Evolutionary conservation across 768 basidiomycete genomes (phyloP).

Genomic region (Kwoniella pini): DNA sequence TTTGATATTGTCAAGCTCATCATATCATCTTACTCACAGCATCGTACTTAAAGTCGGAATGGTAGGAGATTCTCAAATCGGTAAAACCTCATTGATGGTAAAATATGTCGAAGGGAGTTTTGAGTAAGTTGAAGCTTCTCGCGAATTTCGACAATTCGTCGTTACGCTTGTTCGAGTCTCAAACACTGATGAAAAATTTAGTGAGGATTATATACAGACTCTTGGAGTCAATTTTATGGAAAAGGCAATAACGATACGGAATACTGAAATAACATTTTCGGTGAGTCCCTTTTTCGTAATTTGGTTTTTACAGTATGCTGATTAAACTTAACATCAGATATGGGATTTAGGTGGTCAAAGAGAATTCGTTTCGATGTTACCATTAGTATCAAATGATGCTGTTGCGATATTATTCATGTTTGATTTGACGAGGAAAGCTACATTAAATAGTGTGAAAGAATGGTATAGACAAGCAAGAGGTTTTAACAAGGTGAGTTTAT

Average conservation of each 20-base stretch:
- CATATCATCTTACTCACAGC: no score
- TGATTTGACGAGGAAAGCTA: slow-evolving; percentile 94
- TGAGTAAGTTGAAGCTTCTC: no score
- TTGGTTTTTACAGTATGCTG: no score
- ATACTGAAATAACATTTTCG: slow-evolving; percentile 98
- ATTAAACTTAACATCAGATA: slow-evolving; percentile 58
- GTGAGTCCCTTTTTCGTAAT: slow-evolving; percentile 30
- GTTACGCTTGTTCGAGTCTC: no score
- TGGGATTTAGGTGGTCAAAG: slow-evolving; percentile 96
- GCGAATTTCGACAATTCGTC: no score
- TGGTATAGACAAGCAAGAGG: slow-evolving; percentile 99
- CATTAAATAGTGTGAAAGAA: slow-evolving; percentile 97
- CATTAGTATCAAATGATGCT: slow-evolving; percentile 98
- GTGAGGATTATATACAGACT: slow-evolving; percentile 98
- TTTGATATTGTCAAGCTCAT: no score
- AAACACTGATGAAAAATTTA: slow-evolving; percentile 22
- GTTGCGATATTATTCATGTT: slow-evolving; percentile 99
- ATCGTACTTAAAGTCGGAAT: slow-evolving; percentile 99
- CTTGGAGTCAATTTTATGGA: slow-evolving; percentile 99
- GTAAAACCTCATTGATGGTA: slow-evolving; percentile 99
- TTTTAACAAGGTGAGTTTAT: slow-evolving; percentile 91
- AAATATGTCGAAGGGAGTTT: slow-evolving; percentile 99
- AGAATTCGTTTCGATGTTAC: slow-evolving; percentile 99
- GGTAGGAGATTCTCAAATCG: slow-evolving; percentile 99
- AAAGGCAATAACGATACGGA: slow-evolving; percentile 96